These are phyloP conservation scores for Periconia sp. DNA, from an alignment of 2,329 filamentous ascomycete genomes.

Conservation along the genomic window DNA sequence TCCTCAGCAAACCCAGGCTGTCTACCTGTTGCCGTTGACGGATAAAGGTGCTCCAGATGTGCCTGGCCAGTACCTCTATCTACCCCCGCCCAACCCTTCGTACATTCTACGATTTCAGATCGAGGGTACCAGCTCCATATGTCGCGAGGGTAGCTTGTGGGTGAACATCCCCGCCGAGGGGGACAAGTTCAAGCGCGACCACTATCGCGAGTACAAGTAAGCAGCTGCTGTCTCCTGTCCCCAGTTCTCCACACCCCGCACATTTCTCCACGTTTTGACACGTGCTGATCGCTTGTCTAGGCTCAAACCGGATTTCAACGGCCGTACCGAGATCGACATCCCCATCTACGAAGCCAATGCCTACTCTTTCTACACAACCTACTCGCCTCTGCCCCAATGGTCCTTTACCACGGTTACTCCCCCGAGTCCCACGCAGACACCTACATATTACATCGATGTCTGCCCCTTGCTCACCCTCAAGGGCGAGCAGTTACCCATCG, in stretches of 20 bases:
- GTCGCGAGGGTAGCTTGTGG: conserved; percentile 91
- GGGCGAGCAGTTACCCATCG: conserved; percentile 73
- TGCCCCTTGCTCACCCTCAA: conserved; percentile 77
- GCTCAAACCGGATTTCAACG: conserved; percentile 88
- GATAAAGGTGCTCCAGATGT: conserved; percentile 92
- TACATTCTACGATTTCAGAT: conserved; percentile 86
- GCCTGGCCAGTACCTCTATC: conserved; percentile 85
- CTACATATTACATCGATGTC: conserved; percentile 90
- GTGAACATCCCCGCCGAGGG: conserved; percentile 87
- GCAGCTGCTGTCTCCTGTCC: conserved; percentile 31
- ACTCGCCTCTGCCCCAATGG: conserved; percentile 80
- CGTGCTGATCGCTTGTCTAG: conserved; percentile 51
- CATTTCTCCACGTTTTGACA: neutral
- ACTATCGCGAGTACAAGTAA: conserved; percentile 88
- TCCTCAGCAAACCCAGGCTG: conserved; percentile 39
- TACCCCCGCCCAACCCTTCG: conserved; percentile 72
- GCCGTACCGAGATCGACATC: conserved; percentile 85
- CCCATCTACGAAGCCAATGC: conserved; percentile 81
- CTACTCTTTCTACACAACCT: conserved; percentile 93
- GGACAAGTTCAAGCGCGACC: conserved; percentile 72
- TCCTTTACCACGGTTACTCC: conserved; percentile 59
- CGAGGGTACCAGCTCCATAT: conserved; percentile 94
- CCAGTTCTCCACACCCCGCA: neutral
- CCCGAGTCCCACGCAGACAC: conserved; percentile 66
- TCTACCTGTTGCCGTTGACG: conserved; percentile 87